Conservation (phyloP, 1,139 yeast species). For the Geotrichum citri-aurantii region DNA sequence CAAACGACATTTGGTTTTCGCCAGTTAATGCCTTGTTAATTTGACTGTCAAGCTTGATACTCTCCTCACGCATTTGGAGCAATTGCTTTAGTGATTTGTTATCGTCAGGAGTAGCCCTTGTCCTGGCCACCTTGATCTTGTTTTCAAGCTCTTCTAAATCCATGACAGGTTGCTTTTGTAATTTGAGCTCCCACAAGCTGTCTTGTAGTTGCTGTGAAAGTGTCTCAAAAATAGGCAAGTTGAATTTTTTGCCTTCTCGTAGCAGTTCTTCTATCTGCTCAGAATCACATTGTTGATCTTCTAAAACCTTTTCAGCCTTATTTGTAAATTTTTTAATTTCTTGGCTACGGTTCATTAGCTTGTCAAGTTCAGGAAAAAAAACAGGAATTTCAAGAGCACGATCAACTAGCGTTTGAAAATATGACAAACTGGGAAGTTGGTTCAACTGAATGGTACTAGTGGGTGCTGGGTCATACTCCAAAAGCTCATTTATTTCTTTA, state of each 20-base stretch:
- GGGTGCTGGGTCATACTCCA: constrained; percentile 30
- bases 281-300: constrained; percentile 17
- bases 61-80: not conserved
- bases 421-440: not conserved
- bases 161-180: constrained; percentile 74
- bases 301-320: constrained; percentile 7
- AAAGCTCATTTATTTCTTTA: constrained; percentile 50
- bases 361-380: constrained; percentile 54
- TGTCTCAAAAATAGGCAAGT: constrained; percentile 48
- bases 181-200: constrained; percentile 73
- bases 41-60: not conserved
- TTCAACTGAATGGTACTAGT: not conserved
- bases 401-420: constrained; percentile 40
- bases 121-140: constrained; percentile 22
- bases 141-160: constrained; percentile 37
- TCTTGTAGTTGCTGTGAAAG: constrained; percentile 56
- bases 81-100: not conserved
- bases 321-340: constrained; percentile 49
- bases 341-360: constrained; percentile 47
- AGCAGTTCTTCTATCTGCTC: constrained; percentile 34
- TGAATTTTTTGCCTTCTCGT: constrained; percentile 53
- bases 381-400: constrained; percentile 49
- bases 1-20: not conserved
- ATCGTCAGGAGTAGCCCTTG: not conserved
- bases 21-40: not conserved